A percentile compares a stretch with the other conserved stretches of the same genome.
phyloP scores from a whole-genome alignment of 1,284 basidiomycete species.

The Boletus sp. region DNA sequence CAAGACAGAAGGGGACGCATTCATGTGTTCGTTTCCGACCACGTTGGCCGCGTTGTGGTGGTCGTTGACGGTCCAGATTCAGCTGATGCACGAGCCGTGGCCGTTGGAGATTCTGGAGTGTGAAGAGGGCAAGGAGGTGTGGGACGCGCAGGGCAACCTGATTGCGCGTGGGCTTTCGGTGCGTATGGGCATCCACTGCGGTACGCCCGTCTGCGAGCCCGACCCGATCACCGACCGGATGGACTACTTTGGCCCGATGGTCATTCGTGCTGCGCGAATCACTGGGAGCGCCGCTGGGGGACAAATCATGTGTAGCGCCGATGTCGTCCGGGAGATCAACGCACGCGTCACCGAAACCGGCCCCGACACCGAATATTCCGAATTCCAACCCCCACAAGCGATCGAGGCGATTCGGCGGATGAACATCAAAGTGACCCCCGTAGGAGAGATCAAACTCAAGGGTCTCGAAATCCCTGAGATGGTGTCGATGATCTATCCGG shows the following conservation, averaged over 20 bases:
- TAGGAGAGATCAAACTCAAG: constrained; percentile 93
- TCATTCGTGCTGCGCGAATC: constrained; percentile 90
- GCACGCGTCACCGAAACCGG: constrained; percentile 57
- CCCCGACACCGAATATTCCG: constrained; percentile 56
- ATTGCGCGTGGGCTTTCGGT: constrained; percentile 91
- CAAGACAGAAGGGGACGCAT: constrained; percentile 99
- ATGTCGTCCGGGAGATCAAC: constrained; percentile 85
- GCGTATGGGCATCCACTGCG: constrained; percentile 98
- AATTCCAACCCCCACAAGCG: constrained; percentile 53
- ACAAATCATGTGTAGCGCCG: constrained; percentile 91
- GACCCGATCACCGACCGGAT: constrained; percentile 96
- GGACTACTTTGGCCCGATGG: constrained; percentile 97
- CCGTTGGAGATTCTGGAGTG: constrained; percentile 93
- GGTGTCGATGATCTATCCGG: constrained; percentile 84
- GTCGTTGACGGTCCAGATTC: constrained; percentile 87
- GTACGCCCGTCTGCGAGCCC: constrained; percentile 85
- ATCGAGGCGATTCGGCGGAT: constrained; percentile 75
- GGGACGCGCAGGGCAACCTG: constrained; percentile 67
- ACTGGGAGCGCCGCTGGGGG: constrained; percentile 86
- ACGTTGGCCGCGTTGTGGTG: constrained; percentile 88
- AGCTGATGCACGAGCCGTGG: constrained; percentile 88
- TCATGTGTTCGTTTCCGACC: constrained; percentile 97
- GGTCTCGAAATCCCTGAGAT: constrained; percentile 90
- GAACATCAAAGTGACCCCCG: constrained; percentile 70
- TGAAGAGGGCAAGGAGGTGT: constrained; percentile 85